Evolutionary conservation across 176 grass and related monocot species (phyloP).

Genomic region (Secale cereale): DNA sequence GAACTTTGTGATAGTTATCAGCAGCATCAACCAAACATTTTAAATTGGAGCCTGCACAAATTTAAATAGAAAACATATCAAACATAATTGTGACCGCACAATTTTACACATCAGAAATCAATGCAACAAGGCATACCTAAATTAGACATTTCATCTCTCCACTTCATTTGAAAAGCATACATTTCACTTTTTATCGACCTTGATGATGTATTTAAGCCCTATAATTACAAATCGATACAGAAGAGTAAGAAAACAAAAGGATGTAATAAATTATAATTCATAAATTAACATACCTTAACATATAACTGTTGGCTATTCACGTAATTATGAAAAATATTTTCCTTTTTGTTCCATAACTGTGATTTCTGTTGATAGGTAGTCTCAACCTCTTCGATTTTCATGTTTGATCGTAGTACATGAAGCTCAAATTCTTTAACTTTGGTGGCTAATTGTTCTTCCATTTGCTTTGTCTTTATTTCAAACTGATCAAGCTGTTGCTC

Average conservation of each 20-base stretch:
- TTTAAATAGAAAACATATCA: constrained; percentile 3
- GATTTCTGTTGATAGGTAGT: constrained; percentile 41
- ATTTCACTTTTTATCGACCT: constrained; percentile 55
- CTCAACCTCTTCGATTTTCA: constrained; percentile 70
- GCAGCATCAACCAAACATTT: constrained; percentile 82
- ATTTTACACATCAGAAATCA: constrained; percentile 11
- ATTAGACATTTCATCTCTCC: constrained; percentile 71
- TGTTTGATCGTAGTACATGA: constrained; percentile 60
- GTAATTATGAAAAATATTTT: constrained; percentile 57
- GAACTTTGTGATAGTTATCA: constrained; percentile 84
- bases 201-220: constrained; percentile 70
- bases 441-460: constrained; percentile 48
- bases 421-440: constrained; percentile 65
- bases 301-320: constrained; percentile 51
- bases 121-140: constrained; percentile 48
- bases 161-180: constrained; percentile 55
- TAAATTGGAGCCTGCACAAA: constrained; percentile 56
- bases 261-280: not conserved
- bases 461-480: constrained; percentile 46
- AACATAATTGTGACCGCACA: not conserved
- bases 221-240: not conserved
- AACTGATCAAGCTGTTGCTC: constrained; percentile 41
- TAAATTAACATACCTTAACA: constrained; percentile 49
- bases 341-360: constrained; percentile 67
- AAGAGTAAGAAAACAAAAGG: constrained; percentile 12